Evolutionary conservation across 2,329 filamentous ascomycete genomes (phyloP).

Genomic region (Fusarium brevicatenulatum): DNA sequence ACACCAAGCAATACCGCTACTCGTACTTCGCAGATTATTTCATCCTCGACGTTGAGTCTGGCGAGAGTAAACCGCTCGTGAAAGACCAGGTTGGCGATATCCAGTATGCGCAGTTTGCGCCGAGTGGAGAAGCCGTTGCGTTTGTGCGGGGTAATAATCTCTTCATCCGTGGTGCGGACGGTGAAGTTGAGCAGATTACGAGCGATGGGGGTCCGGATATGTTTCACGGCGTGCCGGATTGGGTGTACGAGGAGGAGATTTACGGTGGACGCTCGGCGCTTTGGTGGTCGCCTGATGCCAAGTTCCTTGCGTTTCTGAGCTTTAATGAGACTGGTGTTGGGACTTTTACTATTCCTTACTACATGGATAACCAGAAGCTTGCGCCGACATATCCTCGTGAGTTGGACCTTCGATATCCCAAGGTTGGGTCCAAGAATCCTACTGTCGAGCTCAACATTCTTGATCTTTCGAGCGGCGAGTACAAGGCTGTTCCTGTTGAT

Average conservation of each 20-base stretch:
- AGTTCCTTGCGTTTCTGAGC: constrained; percentile 86
- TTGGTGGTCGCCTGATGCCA: constrained; percentile 92
- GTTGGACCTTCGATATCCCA: constrained; percentile 73
- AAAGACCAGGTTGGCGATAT: constrained; percentile 71
- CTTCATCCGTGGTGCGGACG: constrained; percentile 60
- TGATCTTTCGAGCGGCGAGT: constrained; percentile 58
- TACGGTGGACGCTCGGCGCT: constrained; percentile 80
- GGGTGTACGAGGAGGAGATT: constrained; percentile 81
- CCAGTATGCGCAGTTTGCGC: constrained; percentile 72
- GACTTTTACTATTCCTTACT: constrained; percentile 74
- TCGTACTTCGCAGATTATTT: constrained; percentile 76
- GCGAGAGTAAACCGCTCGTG: constrained; percentile 64
- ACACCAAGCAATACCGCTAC: constrained; percentile 75
- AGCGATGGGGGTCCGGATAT: constrained; percentile 67
- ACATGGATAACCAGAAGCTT: constrained; percentile 66
- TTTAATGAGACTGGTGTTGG: constrained; percentile 82
- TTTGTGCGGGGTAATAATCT: constrained; percentile 76
- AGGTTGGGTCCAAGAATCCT: constrained; percentile 74
- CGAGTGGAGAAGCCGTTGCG: constrained; percentile 67
- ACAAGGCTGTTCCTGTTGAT: constrained; percentile 60
- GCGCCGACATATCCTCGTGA: constrained; percentile 71
- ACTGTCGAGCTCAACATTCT: constrained; percentile 70
- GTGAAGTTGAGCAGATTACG: constrained; percentile 66
- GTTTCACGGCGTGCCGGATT: constrained; percentile 73
- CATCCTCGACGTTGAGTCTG: constrained; percentile 69